A percentile compares a stretch with the other conserved stretches of the same genome.
These are phyloP conservation scores for Fusarium vanettenii DNA, from an alignment of 2,329 filamentous ascomycete genomes.

Conservation along the genomic window DNA sequence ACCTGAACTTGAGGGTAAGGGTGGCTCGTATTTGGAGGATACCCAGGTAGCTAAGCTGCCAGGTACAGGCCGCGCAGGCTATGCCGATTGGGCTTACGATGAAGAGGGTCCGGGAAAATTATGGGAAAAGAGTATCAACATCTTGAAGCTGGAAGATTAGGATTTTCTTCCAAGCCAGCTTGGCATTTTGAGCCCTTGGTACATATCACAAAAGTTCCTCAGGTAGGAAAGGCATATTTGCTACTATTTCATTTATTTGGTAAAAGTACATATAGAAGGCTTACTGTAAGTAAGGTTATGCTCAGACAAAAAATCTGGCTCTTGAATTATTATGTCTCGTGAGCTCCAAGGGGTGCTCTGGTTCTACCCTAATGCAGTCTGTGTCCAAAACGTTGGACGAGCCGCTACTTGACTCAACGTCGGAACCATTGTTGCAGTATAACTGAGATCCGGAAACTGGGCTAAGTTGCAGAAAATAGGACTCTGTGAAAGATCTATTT, in stretches of 20 bases:
- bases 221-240: no score
- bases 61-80: neutral
- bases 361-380: no score
- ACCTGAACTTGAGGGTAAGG: slow-evolving; percentile 6
- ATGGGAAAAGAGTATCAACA: neutral
- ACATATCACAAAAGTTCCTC: no score
- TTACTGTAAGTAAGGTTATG: no score
- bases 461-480: neutral
- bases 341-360: no score
- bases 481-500: neutral
- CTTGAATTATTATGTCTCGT: no score
- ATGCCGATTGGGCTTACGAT: neutral
- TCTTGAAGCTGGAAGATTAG: neutral
- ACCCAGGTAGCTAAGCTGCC: neutral
- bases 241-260: neutral
- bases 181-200: neutral
- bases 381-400: no score
- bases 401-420: neutral
- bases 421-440: neutral
- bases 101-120: neutral
- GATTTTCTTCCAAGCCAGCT: no score
- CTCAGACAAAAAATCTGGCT: no score
- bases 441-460: neutral
- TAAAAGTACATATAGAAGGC: no score
- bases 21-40: slow-evolving; percentile 20